phyloP scores from a whole-genome alignment of 1,284 basidiomycete genomes.

The Ganoderma multipileum region DNA sequence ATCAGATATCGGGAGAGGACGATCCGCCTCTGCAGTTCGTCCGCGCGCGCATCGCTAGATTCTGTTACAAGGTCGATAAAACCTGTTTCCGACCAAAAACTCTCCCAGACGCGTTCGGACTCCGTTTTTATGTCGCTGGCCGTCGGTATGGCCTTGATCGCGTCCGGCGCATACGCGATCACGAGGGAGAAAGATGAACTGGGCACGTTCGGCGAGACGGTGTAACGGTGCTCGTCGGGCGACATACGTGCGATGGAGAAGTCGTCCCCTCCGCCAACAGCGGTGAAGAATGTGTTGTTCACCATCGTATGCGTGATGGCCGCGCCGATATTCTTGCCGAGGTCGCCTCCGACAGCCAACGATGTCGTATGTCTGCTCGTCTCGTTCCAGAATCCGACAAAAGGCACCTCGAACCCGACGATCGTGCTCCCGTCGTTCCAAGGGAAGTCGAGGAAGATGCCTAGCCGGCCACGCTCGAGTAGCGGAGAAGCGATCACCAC shows the following conservation, averaged over 20 bases:
- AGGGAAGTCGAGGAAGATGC: conserved; percentile 63
- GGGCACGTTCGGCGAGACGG: conserved; percentile 36
- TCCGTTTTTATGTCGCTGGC: conserved; percentile 40
- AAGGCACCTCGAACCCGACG: conserved; percentile 55
- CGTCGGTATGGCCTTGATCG: conserved; percentile 29
- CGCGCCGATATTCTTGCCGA: conserved; percentile 40
- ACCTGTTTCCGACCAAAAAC: conserved; percentile 55
- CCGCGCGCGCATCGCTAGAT: conserved; percentile 55
- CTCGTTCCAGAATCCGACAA: conserved; percentile 59
- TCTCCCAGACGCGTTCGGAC: conserved; percentile 50
- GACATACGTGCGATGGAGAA: conserved; percentile 51
- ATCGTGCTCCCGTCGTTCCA: conserved; percentile 63
- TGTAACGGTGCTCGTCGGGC: conserved; percentile 50
- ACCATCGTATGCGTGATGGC: conserved; percentile 52
- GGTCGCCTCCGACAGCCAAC: conserved; percentile 33
- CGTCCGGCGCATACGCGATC: conserved; percentile 41
- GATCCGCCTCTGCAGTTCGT: conserved; percentile 63
- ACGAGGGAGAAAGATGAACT: conserved; percentile 43
- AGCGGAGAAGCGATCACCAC: conserved; percentile 51
- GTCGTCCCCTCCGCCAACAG: conserved; percentile 47
- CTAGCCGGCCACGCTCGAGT: conserved; percentile 46
- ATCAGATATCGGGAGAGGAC: conserved; percentile 63
- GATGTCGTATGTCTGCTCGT: conserved; percentile 55
- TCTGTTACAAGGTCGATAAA: conserved; percentile 61
- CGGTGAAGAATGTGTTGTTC: conserved; percentile 50